Evolutionary conservation across 306 rosid species (phyloP).

Genomic region (Datisca glomerata): DNA sequence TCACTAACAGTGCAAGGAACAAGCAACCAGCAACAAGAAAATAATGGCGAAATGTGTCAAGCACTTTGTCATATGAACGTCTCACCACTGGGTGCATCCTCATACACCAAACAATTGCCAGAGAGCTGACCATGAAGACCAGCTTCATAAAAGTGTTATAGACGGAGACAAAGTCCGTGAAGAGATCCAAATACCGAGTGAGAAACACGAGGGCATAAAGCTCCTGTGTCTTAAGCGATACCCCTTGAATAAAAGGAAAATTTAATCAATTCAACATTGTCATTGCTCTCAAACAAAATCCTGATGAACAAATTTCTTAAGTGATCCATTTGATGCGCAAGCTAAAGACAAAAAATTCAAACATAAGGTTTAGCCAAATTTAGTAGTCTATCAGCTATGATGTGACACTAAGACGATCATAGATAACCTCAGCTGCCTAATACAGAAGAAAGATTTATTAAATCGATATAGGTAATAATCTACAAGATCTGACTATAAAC

Average conservation of each 20-base stretch:
- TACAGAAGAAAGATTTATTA: no score
- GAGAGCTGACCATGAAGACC: constrained; percentile 62
- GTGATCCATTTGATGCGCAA: no score
- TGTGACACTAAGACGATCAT: no score
- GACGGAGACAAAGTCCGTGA: constrained; percentile 65
- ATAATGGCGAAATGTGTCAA: constrained; percentile 74
- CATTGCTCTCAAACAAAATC: background rate
- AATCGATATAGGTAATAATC: no score
- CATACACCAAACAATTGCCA: constrained; percentile 79
- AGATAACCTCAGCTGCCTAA: no score
- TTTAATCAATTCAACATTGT: background rate
- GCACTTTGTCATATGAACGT: constrained; percentile 64
- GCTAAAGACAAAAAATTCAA: no score
- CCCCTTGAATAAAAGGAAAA: constrained; percentile 25
- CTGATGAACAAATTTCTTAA: background rate
- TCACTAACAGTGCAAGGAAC: constrained; percentile 45
- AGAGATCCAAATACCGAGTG: constrained; percentile 78
- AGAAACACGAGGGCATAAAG: constrained; percentile 69
- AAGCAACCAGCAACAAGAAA: constrained; percentile 47
- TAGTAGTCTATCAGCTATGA: no score
- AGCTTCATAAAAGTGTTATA: constrained; percentile 79
- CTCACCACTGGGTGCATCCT: constrained; percentile 46
- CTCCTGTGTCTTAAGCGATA: constrained; percentile 96
- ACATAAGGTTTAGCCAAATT: no score
- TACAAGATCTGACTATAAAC: no score